Conservation (phyloP, 768 basidiomycete species). For the Suillus subalutaceus region DNA sequence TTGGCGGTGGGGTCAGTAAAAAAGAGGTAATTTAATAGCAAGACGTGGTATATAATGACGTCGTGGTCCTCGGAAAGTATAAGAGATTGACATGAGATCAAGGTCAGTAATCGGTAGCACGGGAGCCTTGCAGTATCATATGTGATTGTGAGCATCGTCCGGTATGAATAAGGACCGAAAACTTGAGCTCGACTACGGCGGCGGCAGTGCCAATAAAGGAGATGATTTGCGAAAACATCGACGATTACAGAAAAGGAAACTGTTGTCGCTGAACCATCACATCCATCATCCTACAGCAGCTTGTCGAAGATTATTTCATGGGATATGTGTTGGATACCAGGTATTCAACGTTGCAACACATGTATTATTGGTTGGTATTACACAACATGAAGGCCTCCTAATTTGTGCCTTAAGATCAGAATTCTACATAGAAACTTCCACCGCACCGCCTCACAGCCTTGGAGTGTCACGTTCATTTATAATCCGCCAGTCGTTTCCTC, state of each 20-base stretch:
- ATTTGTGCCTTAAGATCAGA: conserved; percentile 3
- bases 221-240: neutral
- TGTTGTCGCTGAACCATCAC: neutral
- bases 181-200: no score
- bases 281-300: no score
- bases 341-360: no score
- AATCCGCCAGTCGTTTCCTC: neutral
- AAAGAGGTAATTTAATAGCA: neutral
- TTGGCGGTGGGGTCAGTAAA: conserved; percentile 8
- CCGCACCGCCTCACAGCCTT: neutral
- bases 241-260: neutral
- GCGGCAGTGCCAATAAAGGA: neutral
- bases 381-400: neutral
- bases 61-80: conserved; percentile 4
- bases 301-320: no score
- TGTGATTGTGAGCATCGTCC: no score
- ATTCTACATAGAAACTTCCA: conserved; percentile 30
- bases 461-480: neutral
- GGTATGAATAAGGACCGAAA: neutral
- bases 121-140: neutral
- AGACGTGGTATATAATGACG: neutral
- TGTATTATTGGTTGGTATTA: neutral
- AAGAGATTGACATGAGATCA: neutral
- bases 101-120: neutral
- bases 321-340: no score